Evolutionary conservation across 352 stramenopile genomes (phyloP), one percentile per base, ranked within the genome.

Genomic region (Pythium phragmitis): DNA sequence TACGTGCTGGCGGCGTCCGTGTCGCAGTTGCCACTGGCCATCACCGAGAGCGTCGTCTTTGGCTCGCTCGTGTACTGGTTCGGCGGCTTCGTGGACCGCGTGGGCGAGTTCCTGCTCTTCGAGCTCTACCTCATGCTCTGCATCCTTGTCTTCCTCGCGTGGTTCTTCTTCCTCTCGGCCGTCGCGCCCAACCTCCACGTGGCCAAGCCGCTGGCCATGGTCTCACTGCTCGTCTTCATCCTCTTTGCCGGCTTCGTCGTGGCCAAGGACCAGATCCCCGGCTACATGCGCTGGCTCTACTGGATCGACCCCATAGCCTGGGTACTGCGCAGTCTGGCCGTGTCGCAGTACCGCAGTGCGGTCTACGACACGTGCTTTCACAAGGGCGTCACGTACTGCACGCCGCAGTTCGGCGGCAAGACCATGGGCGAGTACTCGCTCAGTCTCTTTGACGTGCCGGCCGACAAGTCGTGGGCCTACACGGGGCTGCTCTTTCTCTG

Each of bases 21-120:
- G 7, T 75, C 67, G 34, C 69, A 85, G 46, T 71, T 89, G 43
- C 75, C 82, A 61, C 70, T 91, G 54, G 68, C 72, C 68, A 30
- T 88, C n/a, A 60, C 83, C 47, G 89, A 97, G 67, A 79, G 75
- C 34, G 58, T 96, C 23, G 62, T 94, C n/a, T 96, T 97, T 72
- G 87, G 87, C 11, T 91, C 79, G 14, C 68, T 96, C 33, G 69
- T 96, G 13, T 97, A 97, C 68, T 97, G 81, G 75, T 80, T 96
- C 67, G 71, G 88, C 43, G 88, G 88, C 23, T 83, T 97, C 43
- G 77, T 80, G 17, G 55, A 42, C 6, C 69, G 80, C 34, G 65
- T 70, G 5, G 61, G 55, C 2, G 67, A 78, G 37, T 96, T 89
- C 64, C 63, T 96, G 16, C 60, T 92, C 50, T 96, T 92, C 42